These are phyloP conservation scores for Colletotrichum sp. DNA, from an alignment of 2,329 filamentous ascomycete genomes.

Conservation along the genomic window DNA sequence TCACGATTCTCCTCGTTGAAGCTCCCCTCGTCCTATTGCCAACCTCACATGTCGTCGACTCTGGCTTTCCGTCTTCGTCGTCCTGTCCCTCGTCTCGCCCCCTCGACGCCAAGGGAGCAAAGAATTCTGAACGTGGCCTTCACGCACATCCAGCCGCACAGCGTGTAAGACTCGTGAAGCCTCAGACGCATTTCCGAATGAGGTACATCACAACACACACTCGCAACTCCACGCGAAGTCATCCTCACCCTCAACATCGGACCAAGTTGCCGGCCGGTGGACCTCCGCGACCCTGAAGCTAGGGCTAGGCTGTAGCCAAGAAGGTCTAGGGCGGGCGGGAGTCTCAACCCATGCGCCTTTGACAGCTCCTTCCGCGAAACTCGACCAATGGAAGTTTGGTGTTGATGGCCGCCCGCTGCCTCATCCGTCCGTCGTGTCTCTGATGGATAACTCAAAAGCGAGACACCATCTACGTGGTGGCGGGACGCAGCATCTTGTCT, in stretches of 20 bases:
- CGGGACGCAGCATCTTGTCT: constrained; percentile 1
- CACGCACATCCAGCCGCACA: not conserved
- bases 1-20: not conserved
- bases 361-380: not conserved
- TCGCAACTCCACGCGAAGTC: not conserved
- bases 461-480: not conserved
- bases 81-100: not conserved
- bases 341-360: constrained; percentile 8
- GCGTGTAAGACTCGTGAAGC: not conserved
- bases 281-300: not conserved
- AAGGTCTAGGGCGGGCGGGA: constrained; percentile 6
- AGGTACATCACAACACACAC: not conserved
- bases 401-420: not conserved
- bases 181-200: not conserved
- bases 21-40: not conserved
- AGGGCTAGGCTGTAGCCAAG: constrained; percentile 6
- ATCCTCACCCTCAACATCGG: not conserved
- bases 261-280: not conserved
- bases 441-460: not conserved
- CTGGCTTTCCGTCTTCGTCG: constrained; percentile 2
- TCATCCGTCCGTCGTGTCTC: not conserved
- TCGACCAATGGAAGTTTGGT: not conserved
- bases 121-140: not conserved
- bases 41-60: not conserved
- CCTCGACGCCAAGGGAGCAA: not conserved